Evolutionary conservation across 192 early-diverging fungal species (phyloP), one percentile per base, ranked within the genome.

Genomic region (Jimgerdemannia flammicorona): DNA sequence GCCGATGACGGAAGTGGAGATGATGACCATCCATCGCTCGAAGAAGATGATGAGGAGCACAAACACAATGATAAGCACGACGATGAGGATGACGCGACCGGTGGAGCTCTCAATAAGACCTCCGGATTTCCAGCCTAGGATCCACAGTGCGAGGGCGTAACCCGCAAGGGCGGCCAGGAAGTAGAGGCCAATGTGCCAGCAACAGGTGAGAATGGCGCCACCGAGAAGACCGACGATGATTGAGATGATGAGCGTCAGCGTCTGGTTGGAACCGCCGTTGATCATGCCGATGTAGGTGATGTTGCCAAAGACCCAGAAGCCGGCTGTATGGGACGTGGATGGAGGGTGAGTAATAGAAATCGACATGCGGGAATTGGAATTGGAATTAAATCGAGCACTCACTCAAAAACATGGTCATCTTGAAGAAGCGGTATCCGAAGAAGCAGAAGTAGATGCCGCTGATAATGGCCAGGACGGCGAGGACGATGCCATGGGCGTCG

Each of bases 161-260:
- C 96, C 96, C 49, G 90, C 85, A 67, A 95, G 79, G 19, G 86
- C 94, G 67, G 95, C 96, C 17, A 95, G 77, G 18, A 93, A 77
- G 70, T 91, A 88, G 43, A 96, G 79, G 39, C 91, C 95, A 3
- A 96, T 78, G 67, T 85, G 86, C 83, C 87, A 89, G 71, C 92
- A 84, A 77, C 90, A 95, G 43, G 89, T 64, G 14, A 92, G 77
- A 3, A 95, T 70, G 10, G 72, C 75, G 68, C 94, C 96, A 54
- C 85, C 86, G 10, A 95, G 17, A 4, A 93, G 67, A 64, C 94
- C 96, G 3, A 86, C 76, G 4, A 88, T 84, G 11, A 90, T 84
- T 9, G 87, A 80, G 4, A 91, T 87, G 18, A 89, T 65, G 64
- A 65, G 64, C 14, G 64, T 65, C 14, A 65, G 64, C 14, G 64